Conservation (phyloP, 306 rosid genomes). For the Lagenaria siceraria region DNA sequence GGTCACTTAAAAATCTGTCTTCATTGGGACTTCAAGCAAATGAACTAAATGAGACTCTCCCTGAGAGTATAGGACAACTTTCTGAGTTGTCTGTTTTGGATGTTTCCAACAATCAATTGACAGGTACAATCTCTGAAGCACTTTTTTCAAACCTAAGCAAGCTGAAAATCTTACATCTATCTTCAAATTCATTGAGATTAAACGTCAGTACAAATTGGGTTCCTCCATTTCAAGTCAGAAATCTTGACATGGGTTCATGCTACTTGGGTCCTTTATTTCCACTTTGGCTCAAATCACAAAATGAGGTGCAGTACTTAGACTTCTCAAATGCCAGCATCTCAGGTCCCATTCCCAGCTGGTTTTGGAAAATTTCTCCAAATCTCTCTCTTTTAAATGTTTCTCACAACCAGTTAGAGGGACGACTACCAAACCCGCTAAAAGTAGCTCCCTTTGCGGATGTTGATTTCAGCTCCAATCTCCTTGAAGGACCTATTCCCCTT, state of each 20-base stretch:
- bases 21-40: constrained; percentile 5
- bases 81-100: constrained; percentile 9
- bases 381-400: constrained; percentile 18
- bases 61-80: constrained; percentile 31
- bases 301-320: background rate
- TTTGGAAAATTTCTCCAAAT: constrained; percentile 24
- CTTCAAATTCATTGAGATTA: constrained; percentile 24
- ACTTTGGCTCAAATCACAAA: constrained; percentile 27
- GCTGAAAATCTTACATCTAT: background rate
- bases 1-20: constrained; percentile 17
- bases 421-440: constrained; percentile 17
- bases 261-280: constrained; percentile 34
- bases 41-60: constrained; percentile 28
- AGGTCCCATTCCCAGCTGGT: constrained; percentile 28
- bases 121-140: constrained; percentile 21
- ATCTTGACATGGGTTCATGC: constrained; percentile 24
- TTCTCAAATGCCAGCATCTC: constrained; percentile 30
- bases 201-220: constrained; percentile 24
- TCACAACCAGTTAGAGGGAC: constrained; percentile 18
- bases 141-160: constrained; percentile 20
- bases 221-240: constrained; percentile 16
- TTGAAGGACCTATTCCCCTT: constrained; percentile 26
- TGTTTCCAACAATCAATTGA: constrained; percentile 32
- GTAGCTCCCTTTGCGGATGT: background rate
- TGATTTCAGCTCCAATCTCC: constrained; percentile 25